These are phyloP conservation scores for Lentinula raphanica DNA, from an alignment of 768 basidiomycete species.

Conservation along the genomic window DNA sequence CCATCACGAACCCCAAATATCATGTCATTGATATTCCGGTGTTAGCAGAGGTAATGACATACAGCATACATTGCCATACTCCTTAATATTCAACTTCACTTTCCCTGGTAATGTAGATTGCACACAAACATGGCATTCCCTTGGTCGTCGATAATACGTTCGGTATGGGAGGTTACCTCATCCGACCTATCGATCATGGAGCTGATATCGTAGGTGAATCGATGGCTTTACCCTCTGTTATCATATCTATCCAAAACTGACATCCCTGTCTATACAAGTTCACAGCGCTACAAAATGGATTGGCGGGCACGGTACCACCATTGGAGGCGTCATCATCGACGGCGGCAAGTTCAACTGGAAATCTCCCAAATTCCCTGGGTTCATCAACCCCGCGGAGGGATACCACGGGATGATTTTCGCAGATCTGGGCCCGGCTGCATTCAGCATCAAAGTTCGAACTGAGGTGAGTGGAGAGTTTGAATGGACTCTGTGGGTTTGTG, in stretches of 20 bases:
- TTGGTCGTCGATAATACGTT: conserved; percentile 66
- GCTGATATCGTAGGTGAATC: conserved; percentile 26
- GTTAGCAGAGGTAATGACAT: conserved; percentile 36
- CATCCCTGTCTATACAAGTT: conserved; percentile 27
- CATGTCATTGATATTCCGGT: conserved; percentile 51
- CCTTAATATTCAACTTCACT: neutral
- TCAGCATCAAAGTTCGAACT: conserved; percentile 45
- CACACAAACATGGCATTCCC: conserved; percentile 55
- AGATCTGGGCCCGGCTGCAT: conserved; percentile 49
- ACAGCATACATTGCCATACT: neutral
- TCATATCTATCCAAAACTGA: neutral
- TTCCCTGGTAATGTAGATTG: conserved; percentile 34
- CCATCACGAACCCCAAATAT: conserved; percentile 59
- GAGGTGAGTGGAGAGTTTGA: conserved; percentile 8
- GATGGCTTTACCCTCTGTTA: neutral
- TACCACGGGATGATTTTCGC: conserved; percentile 51
- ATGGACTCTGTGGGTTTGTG: too few relatives aligned
- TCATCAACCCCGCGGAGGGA: conserved; percentile 50
- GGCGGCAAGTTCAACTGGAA: conserved; percentile 53
- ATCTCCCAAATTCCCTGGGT: conserved; percentile 48
- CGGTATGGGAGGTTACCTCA: conserved; percentile 38
- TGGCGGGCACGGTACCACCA: conserved; percentile 42
- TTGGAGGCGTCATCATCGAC: conserved; percentile 5
- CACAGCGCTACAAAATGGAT: conserved; percentile 67
- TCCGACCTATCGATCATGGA: conserved; percentile 16